Evolutionary conservation across 2,329 filamentous ascomycete genomes (phyloP).

Genomic region (Penicillium olsonii): DNA sequence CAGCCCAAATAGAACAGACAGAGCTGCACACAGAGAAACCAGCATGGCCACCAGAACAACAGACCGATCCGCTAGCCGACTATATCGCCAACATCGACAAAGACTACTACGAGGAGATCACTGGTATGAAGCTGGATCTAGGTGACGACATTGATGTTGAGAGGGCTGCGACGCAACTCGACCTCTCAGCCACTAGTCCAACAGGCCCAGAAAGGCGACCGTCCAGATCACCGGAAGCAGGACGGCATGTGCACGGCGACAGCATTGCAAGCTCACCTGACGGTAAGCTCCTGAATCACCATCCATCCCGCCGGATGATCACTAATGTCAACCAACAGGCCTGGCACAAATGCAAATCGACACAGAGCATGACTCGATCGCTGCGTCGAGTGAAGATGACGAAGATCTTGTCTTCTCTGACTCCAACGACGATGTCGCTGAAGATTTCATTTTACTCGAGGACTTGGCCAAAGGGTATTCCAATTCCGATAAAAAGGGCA

Average conservation of each 20-base stretch:
- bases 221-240: background rate
- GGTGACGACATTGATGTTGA: constrained; percentile 11
- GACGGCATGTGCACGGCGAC: background rate
- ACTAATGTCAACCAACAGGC: constrained; percentile 13
- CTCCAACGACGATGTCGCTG: constrained; percentile 28
- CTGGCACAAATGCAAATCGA: constrained; percentile 21
- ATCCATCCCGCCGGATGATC: background rate
- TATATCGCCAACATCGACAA: constrained; percentile 44
- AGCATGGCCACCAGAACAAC: constrained; percentile 46
- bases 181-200: background rate
- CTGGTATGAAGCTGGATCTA: background rate
- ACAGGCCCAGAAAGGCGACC: background rate
- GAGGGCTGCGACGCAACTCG: constrained; percentile 2
- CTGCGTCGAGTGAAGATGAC: constrained; percentile 9
- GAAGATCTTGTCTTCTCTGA: constrained; percentile 10
- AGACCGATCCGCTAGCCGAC: constrained; percentile 45
- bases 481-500: constrained; percentile 55
- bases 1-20: background rate
- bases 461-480: constrained; percentile 25
- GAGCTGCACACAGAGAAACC: constrained; percentile 6
- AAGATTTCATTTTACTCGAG: constrained; percentile 50
- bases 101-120: constrained; percentile 24
- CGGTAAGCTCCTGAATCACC: constrained; percentile 7
- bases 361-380: constrained; percentile 6
- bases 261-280: constrained; percentile 16